Percentiles rank a stretch among this genome's conserved stretches.
Evolutionary conservation across 257 asterid species (phyloP).

Genomic region (Plantago major): DNA sequence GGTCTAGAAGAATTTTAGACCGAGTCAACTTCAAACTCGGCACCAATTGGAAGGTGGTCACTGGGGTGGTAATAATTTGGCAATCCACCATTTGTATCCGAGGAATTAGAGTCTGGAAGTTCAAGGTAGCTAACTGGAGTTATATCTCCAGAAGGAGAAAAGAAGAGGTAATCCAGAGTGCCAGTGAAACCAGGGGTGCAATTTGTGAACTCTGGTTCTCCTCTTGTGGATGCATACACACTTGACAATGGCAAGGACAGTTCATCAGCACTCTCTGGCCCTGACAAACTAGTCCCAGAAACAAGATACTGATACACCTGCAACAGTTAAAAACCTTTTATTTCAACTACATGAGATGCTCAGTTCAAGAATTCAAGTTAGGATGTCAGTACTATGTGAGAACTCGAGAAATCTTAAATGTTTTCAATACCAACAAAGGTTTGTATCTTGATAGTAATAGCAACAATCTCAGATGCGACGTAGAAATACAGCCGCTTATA

Average conservation of each 20-base stretch:
- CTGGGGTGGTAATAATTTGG: slow-evolving; percentile 91
- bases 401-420: too few species aligned
- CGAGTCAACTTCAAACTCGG: slow-evolving; percentile 64
- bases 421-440: too few species aligned
- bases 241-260: slow-evolving; percentile 57
- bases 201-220: slow-evolving; percentile 88
- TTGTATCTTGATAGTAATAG: too few species aligned
- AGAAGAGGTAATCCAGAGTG: slow-evolving; percentile 77
- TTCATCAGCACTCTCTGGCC: slow-evolving; percentile 41
- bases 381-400: too few species aligned
- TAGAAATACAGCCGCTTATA: too few species aligned
- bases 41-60: slow-evolving; percentile 93
- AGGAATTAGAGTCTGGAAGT: slow-evolving; percentile 58
- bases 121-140: slow-evolving; percentile 71
- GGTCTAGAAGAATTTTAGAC: slow-evolving; percentile 10
- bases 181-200: slow-evolving; percentile 90
- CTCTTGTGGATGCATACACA: slow-evolving; percentile 62
- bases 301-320: slow-evolving; percentile 77
- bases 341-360: background rate
- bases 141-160: slow-evolving; percentile 50
- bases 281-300: slow-evolving; percentile 41
- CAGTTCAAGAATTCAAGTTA: background rate
- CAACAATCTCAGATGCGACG: too few species aligned
- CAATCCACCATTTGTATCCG: slow-evolving; percentile 68
- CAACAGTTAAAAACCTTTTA: slow-evolving; percentile 16